phyloP scores from a whole-genome alignment of 192 early-diverging fungal genomes.

The Coemansia sp. region DNA sequence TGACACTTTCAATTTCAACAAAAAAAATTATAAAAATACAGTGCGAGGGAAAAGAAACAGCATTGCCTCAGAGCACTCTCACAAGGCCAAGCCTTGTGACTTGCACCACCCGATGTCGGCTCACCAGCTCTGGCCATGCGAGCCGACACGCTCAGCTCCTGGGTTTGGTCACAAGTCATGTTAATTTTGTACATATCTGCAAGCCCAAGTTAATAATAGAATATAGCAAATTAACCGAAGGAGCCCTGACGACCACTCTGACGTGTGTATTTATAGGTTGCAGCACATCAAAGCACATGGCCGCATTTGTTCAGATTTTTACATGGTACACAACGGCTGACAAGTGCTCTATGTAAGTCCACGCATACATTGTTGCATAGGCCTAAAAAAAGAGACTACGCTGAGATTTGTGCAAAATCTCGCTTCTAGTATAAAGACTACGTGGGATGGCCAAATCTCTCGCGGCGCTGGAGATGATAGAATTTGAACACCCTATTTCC shows the following conservation, averaged over 20 bases:
- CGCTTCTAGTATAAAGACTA: not conserved
- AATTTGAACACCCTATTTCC: not conserved
- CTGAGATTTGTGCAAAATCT: not conserved
- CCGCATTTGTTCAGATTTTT: not conserved
- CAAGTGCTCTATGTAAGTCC: slow-evolving; percentile 7
- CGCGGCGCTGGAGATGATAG: not conserved
- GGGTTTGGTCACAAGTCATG: not conserved
- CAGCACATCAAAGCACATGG: slow-evolving; percentile 13
- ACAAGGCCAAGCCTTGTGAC: not conserved
- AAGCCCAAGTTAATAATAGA: not conserved
- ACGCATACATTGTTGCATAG: slow-evolving; percentile 8
- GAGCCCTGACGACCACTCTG: not conserved
- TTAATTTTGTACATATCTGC: not conserved
- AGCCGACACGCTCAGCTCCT: not conserved
- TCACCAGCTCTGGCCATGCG: slow-evolving; percentile 4
- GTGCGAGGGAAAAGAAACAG: slow-evolving; percentile 5
- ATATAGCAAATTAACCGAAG: not conserved
- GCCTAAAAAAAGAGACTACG: not conserved
- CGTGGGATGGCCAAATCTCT: not conserved
- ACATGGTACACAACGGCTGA: not conserved
- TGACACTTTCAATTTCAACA: not conserved
- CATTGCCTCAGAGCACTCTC: not conserved
- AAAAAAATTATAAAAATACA: slow-evolving; percentile 1
- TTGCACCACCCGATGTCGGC: slow-evolving; percentile 2
- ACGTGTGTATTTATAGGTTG: slow-evolving; percentile 3